phyloP scores from a whole-genome alignment of 2,329 filamentous ascomycete genomes.

The Byssothecium circinans region DNA sequence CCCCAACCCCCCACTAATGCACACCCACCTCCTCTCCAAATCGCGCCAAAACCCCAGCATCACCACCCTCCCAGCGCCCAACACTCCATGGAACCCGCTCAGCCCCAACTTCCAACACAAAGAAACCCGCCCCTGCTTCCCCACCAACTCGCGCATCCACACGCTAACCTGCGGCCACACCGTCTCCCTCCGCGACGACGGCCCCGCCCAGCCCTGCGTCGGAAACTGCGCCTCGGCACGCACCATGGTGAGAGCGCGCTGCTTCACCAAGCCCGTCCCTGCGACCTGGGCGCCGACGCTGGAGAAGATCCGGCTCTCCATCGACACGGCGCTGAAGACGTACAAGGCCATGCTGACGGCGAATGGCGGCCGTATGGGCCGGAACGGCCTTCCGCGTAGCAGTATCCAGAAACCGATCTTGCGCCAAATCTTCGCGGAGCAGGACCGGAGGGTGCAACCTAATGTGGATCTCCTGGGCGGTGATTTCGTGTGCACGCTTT shows the following conservation, averaged over 20 bases:
- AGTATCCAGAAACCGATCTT: neutral
- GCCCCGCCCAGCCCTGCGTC: slow-evolving; percentile 15
- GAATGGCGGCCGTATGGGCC: no score
- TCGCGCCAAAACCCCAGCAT: slow-evolving; percentile 1
- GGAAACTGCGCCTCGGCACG: slow-evolving; percentile 8
- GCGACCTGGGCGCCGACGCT: neutral
- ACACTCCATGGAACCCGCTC: slow-evolving; percentile 8
- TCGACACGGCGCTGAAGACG: neutral
- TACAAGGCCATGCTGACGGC: neutral
- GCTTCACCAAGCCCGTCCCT: neutral
- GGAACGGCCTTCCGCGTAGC: no score
- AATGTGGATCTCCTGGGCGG: slow-evolving; percentile 3
- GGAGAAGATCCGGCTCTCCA: neutral
- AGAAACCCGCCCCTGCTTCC: slow-evolving; percentile 17
- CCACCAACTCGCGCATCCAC: slow-evolving; percentile 13
- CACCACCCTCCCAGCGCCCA: slow-evolving; percentile 8
- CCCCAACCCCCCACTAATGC: slow-evolving; percentile 3
- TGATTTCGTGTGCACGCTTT: slow-evolving; percentile 9
- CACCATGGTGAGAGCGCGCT: neutral
- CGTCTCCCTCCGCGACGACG: slow-evolving; percentile 9
- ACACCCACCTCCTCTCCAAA: slow-evolving; percentile 1
- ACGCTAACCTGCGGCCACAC: slow-evolving; percentile 14
- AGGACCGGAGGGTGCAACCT: neutral
- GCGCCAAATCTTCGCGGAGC: neutral
- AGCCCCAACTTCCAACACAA: slow-evolving; percentile 3